Evolutionary conservation across 2,329 filamentous ascomycete species (phyloP).

Genomic region (Domatiomyces globalis): DNA sequence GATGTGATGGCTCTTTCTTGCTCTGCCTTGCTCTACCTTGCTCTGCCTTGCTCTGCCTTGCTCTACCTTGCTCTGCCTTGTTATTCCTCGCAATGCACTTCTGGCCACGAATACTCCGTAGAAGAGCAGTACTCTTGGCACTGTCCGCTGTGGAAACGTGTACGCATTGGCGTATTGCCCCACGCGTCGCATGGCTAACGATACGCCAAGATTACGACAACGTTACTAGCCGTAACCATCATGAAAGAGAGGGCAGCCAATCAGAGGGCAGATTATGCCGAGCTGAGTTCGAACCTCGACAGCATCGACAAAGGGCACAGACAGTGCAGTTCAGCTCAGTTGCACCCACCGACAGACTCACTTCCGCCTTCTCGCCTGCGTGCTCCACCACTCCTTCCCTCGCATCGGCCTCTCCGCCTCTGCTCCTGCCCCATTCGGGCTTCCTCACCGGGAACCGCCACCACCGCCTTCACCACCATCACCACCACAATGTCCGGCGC

Average conservation of each 20-base stretch:
- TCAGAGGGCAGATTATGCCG: neutral
- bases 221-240: neutral
- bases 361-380: too few species aligned
- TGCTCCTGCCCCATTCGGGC: neutral
- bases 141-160: too few species aligned
- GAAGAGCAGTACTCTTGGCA: neutral
- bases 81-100: neutral
- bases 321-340: neutral
- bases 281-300: neutral
- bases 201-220: neutral
- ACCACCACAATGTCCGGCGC: slow-evolving; percentile 31
- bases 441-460: neutral
- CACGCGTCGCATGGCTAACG: too few species aligned
- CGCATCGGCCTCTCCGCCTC: neutral
- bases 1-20: neutral
- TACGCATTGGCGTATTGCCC: too few species aligned
- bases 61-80: neutral
- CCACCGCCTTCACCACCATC: neutral
- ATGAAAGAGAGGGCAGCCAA: neutral
- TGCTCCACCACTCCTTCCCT: neutral
- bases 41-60: too few species aligned
- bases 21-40: neutral
- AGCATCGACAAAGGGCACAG: neutral
- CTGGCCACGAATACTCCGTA: neutral
- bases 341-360: too few species aligned